Conservation (phyloP, 2,329 filamentous ascomycete genomes). For the Ceratocystis eucalypticola region DNA sequence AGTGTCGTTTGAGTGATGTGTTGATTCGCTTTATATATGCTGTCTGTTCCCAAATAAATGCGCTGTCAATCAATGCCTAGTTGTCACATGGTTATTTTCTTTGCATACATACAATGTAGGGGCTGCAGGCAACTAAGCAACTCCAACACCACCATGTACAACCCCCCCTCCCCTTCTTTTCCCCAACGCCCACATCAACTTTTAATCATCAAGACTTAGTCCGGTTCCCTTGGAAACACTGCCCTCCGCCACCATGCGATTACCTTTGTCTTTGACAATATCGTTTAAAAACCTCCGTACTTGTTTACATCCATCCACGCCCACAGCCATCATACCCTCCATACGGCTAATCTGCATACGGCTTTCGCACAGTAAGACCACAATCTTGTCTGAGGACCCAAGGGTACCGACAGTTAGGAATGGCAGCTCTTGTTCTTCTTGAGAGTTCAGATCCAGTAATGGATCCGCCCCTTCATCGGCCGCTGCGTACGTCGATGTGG, state of each 20-base stretch:
- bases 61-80: not conserved
- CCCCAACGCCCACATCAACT: not conserved
- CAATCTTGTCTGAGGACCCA: slow-evolving; percentile 59
- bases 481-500: slow-evolving; percentile 51
- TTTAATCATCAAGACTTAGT: not conserved
- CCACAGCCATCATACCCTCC: slow-evolving; percentile 87
- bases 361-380: slow-evolving; percentile 73
- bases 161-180: too few relatives aligned
- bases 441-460: slow-evolving; percentile 61
- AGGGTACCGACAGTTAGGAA: slow-evolving; percentile 75
- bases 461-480: slow-evolving; percentile 61
- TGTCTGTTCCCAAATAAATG: not conserved
- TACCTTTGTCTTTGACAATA: slow-evolving; percentile 60
- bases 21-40: not conserved
- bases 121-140: too few relatives aligned
- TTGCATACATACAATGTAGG: not conserved
- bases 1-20: not conserved
- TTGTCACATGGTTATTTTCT: not conserved
- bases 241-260: slow-evolving; percentile 38
- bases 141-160: too few relatives aligned
- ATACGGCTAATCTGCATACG: slow-evolving; percentile 68
- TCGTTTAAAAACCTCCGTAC: slow-evolving; percentile 68
- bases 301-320: slow-evolving; percentile 80
- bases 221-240: slow-evolving; percentile 2
- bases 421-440: slow-evolving; percentile 79